Conservation (phyloP, 2,329 filamentous ascomycete genomes). For the Ceratocystis smalleyi region DNA sequence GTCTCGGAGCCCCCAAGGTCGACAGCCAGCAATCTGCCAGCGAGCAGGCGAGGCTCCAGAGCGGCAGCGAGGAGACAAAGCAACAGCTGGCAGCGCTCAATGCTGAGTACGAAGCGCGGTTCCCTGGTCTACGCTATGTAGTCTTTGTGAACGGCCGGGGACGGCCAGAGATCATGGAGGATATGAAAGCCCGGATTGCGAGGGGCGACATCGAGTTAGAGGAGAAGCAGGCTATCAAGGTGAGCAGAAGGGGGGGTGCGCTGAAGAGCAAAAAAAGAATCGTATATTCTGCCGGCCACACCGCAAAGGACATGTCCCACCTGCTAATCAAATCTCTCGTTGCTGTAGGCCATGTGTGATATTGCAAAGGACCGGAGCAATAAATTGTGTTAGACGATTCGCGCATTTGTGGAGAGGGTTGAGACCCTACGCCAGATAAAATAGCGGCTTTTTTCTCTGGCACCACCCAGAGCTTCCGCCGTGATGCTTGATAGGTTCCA, state of each 20-base stretch:
- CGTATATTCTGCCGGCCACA: not conserved
- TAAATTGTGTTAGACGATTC: slow-evolving; percentile 34
- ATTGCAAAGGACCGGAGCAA: slow-evolving; percentile 67
- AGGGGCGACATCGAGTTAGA: slow-evolving; percentile 51
- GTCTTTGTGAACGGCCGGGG: slow-evolving; percentile 79
- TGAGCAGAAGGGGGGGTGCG: slow-evolving; percentile 26
- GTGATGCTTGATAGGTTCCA: not conserved
- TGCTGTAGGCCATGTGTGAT: slow-evolving; percentile 65
- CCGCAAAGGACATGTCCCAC: not conserved
- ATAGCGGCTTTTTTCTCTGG: not conserved
- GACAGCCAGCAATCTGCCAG: slow-evolving; percentile 67
- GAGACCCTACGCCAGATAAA: not conserved
- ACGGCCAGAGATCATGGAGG: slow-evolving; percentile 58
- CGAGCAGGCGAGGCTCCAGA: slow-evolving; percentile 65
- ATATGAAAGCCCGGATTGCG: slow-evolving; percentile 63
- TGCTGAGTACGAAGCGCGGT: slow-evolving; percentile 59
- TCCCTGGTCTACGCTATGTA: slow-evolving; percentile 74
- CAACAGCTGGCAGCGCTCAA: slow-evolving; percentile 50
- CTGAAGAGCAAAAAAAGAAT: not conserved
- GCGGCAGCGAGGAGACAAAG: slow-evolving; percentile 39
- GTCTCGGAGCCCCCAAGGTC: slow-evolving; percentile 65
- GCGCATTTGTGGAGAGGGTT: not conserved
- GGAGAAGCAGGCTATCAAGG: slow-evolving; percentile 58
- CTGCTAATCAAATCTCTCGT: slow-evolving; percentile 17
- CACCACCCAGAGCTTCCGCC: not conserved